Evolutionary conservation across 805 yeast genomes (phyloP).

Genomic region (Candida dajiaensis): DNA sequence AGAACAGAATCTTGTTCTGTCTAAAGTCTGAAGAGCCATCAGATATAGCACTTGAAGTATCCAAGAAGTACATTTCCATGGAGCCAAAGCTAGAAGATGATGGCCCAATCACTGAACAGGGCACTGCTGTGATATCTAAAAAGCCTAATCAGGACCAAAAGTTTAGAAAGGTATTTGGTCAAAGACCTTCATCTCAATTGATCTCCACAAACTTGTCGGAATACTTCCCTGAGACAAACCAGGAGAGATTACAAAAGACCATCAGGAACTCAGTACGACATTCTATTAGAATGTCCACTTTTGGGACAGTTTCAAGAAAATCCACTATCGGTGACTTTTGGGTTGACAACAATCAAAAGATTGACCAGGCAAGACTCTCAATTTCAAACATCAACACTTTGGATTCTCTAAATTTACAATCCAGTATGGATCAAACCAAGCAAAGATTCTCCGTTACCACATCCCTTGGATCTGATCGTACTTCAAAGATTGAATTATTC

Average conservation of each 20-base stretch:
- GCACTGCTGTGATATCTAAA: constrained; percentile 4
- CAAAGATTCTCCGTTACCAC: constrained; percentile 22
- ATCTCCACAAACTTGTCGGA: constrained; percentile 86
- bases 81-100: constrained; percentile 15
- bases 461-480: constrained; percentile 18
- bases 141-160: constrained; percentile 15
- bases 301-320: constrained; percentile 18
- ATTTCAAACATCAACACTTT: constrained; percentile 18
- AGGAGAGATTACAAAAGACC: constrained; percentile 68
- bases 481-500: constrained; percentile 24
- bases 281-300: constrained; percentile 53
- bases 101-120: neutral
- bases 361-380: constrained; percentile 40
- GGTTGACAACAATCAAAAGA: constrained; percentile 49
- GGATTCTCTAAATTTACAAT: constrained; percentile 25
- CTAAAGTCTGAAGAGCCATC: constrained; percentile 60
- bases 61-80: constrained; percentile 33
- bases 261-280: constrained; percentile 78
- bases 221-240: constrained; percentile 82
- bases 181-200: constrained; percentile 89
- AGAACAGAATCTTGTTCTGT: constrained; percentile 63
- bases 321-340: constrained; percentile 63
- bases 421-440: constrained; percentile 26
- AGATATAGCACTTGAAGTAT: constrained; percentile 48
- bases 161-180: constrained; percentile 56